Evolutionary conservation across 1,284 basidiomycete genomes (phyloP).

Genomic region (Tausonia pullulans): DNA sequence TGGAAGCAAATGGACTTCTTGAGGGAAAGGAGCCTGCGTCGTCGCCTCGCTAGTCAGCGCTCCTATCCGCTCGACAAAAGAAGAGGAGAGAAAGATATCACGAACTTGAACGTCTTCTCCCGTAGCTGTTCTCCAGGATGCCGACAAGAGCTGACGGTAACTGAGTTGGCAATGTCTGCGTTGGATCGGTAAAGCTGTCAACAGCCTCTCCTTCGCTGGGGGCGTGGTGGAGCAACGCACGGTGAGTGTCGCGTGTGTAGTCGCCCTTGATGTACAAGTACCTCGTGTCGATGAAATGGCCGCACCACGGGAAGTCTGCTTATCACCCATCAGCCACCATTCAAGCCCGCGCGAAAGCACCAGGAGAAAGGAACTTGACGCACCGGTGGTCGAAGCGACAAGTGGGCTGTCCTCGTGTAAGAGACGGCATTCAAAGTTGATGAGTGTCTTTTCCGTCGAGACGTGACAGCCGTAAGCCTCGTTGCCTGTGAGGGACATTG

Average conservation of each 20-base stretch:
- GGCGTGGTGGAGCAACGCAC: slow-evolving; percentile 38
- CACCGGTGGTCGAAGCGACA: not conserved
- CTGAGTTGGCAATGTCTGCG: slow-evolving; percentile 29
- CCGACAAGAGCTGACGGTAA: slow-evolving; percentile 28
- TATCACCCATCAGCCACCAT: not conserved
- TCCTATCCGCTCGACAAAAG: too few relatives aligned
- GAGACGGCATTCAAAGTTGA: slow-evolving; percentile 56
- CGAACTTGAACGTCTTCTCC: slow-evolving; percentile 22
- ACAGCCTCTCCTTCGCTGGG: too few relatives aligned
- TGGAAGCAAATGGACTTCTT: slow-evolving; percentile 62
- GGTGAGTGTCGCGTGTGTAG: slow-evolving; percentile 50
- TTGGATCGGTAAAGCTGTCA: not conserved
- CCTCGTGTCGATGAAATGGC: slow-evolving; percentile 60
- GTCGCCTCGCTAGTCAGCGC: not conserved
- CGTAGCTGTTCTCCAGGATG: slow-evolving; percentile 27
- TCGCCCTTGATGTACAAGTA: slow-evolving; percentile 66
- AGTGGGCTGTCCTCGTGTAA: not conserved
- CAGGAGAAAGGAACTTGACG: not conserved
- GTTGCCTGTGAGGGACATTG: slow-evolving; percentile 45
- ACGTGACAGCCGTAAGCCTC: slow-evolving; percentile 89
- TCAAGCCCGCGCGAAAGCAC: not conserved
- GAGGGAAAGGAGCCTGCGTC: slow-evolving; percentile 27
- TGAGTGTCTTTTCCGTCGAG: slow-evolving; percentile 73
- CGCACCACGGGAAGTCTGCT: slow-evolving; percentile 85
- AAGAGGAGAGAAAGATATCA: slow-evolving; percentile 24